phyloP scores from a whole-genome alignment of 805 yeast genomes.

The Naumovozyma dairenensis region DNA sequence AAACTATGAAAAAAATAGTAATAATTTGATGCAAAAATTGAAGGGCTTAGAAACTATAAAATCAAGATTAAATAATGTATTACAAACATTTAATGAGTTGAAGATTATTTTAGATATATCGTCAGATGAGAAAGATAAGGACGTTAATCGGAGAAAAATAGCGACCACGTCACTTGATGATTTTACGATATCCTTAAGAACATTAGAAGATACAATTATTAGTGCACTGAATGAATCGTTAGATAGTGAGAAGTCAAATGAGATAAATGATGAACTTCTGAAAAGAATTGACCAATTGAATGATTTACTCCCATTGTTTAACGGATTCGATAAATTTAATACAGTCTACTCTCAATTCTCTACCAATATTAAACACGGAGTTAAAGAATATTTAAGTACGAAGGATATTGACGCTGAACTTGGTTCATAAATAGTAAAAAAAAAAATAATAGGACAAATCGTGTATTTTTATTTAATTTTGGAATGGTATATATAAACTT shows the following conservation, averaged over 20 bases:
- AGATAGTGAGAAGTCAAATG: slow-evolving; percentile 10
- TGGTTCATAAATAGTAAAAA: slow-evolving; percentile 1
- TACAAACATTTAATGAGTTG: slow-evolving; percentile 37
- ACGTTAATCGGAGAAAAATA: slow-evolving; percentile 8
- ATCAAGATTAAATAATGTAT: slow-evolving; percentile 36
- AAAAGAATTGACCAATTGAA: slow-evolving; percentile 39
- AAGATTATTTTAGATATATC: slow-evolving; percentile 32
- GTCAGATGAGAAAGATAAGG: not conserved
- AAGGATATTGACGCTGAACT: slow-evolving; percentile 21
- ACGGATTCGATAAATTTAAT: slow-evolving; percentile 41
- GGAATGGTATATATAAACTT: too few species aligned
- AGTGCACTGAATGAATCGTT: slow-evolving; percentile 33
- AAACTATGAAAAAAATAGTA: slow-evolving; percentile 12
- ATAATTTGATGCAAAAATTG: slow-evolving; percentile 27
- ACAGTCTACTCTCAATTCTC: slow-evolving; percentile 42
- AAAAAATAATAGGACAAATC: not conserved
- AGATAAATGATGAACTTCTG: slow-evolving; percentile 30
- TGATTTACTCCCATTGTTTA: slow-evolving; percentile 43
- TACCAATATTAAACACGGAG: slow-evolving; percentile 31
- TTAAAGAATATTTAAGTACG: slow-evolving; percentile 26
- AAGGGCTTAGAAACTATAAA: slow-evolving; percentile 37
- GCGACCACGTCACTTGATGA: slow-evolving; percentile 24
- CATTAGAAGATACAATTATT: slow-evolving; percentile 37
- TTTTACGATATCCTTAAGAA: slow-evolving; percentile 33
- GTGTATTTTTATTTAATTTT: too few species aligned